These are phyloP conservation scores for Penicillium oxalicum DNA, from an alignment of 2,329 filamentous ascomycete genomes.

Conservation along the genomic window DNA sequence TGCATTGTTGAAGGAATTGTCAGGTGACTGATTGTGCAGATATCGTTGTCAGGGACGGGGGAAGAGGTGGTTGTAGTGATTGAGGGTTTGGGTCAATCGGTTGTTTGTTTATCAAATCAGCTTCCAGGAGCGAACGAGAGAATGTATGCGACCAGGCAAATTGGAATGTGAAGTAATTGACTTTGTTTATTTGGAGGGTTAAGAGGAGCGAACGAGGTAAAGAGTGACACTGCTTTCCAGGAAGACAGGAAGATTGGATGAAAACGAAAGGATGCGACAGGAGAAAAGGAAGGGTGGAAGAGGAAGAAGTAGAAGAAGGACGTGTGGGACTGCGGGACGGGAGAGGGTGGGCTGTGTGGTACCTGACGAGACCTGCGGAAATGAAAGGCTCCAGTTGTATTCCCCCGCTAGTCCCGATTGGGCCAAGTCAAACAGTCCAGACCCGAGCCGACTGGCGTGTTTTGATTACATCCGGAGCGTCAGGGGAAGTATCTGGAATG, in stretches of 20 bases:
- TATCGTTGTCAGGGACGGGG: no score
- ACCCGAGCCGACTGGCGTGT: no score
- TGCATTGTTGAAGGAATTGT: slow-evolving; percentile 23
- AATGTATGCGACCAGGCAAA: slow-evolving; percentile 29
- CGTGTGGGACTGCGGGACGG: slow-evolving; percentile 2
- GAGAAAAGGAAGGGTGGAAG: not conserved
- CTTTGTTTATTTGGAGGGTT: slow-evolving; percentile 17
- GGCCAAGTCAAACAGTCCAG: not conserved
- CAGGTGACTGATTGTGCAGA: no score
- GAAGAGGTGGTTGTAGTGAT: no score
- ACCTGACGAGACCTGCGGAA: not conserved
- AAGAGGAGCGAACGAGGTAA: slow-evolving; percentile 10
- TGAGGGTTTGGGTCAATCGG: not conserved
- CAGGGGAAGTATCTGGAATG: no score
- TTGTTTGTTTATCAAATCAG: not conserved
- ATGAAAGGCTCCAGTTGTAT: not conserved
- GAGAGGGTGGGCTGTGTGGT: no score
- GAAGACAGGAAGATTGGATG: not conserved
- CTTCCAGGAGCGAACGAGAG: slow-evolving; percentile 9
- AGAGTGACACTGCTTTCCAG: slow-evolving; percentile 19
- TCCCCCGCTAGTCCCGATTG: not conserved
- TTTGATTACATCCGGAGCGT: not conserved
- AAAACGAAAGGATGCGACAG: no score
- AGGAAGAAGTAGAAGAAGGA: slow-evolving; percentile 6
- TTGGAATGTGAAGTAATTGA: slow-evolving; percentile 27